These are phyloP conservation scores for Candida sanyiensis DNA, from an alignment of 805 yeast species.

Conservation along the genomic window DNA sequence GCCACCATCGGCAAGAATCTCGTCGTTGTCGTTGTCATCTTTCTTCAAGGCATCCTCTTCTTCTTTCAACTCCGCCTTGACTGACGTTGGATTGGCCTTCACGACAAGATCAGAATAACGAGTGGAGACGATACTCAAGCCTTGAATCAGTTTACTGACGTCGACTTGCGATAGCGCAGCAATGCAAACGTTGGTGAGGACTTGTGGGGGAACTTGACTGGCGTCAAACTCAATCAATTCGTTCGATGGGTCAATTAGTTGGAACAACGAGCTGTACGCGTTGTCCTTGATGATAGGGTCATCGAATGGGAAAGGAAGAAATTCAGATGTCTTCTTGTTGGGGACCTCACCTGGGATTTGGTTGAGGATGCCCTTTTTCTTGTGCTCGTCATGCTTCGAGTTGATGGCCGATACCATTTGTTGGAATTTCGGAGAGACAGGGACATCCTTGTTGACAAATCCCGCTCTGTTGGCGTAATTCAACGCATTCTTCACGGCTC, in stretches of 20 bases:
- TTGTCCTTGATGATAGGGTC: constrained; percentile 34
- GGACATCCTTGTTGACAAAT: constrained; percentile 21
- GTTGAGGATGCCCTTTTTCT: constrained; percentile 23
- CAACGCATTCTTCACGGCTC: constrained; percentile 43
- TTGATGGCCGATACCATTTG: constrained; percentile 21
- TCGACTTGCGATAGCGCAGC: constrained; percentile 57
- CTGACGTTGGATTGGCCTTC: constrained; percentile 17
- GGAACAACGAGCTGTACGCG: constrained; percentile 60
- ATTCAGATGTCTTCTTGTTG: constrained; percentile 21
- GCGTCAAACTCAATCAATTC: constrained; percentile 67
- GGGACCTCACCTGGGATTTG: constrained; percentile 25
- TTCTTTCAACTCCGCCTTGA: constrained; percentile 27
- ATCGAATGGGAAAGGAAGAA: constrained; percentile 28
- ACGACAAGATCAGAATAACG: constrained; percentile 50
- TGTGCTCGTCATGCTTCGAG: constrained; percentile 24
- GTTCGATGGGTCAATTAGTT: constrained; percentile 55
- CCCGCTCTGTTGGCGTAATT: constrained; percentile 36
- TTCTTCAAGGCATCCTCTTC: constrained; percentile 22
- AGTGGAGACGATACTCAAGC: constrained; percentile 61
- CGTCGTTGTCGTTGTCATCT: constrained; percentile 26
- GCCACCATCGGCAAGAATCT: constrained; percentile 19
- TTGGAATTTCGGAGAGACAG: constrained; percentile 17
- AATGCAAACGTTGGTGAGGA: constrained; percentile 58
- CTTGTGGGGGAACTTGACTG: constrained; percentile 56
- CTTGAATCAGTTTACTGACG: constrained; percentile 49